A percentile compares a stretch with the other conserved stretches of the same genome.
Conservation (phyloP, 1,284 basidiomycete genomes). For the Chalciporus sp. region DNA sequence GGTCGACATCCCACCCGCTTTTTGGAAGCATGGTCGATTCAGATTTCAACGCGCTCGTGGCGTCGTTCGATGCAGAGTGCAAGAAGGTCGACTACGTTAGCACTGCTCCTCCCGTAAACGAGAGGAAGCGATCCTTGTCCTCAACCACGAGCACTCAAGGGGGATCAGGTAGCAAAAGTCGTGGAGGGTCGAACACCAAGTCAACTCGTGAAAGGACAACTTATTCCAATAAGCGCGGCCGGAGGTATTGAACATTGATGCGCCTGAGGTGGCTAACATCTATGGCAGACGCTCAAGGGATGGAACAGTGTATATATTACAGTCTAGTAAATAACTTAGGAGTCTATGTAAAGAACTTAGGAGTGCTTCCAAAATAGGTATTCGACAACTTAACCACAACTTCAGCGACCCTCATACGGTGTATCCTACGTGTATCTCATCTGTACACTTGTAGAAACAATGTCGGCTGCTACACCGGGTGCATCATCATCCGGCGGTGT, state of each 20-base stretch:
- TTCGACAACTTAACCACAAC: background rate
- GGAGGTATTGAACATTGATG: background rate
- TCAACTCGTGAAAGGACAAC: background rate
- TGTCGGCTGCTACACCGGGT: conserved; percentile 50
- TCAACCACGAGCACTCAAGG: background rate
- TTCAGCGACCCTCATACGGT: background rate
- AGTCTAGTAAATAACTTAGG: no score
- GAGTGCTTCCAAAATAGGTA: background rate
- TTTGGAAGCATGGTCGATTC: conserved; percentile 46
- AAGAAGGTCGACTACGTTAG: conserved; percentile 38
- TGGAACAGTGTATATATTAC: background rate
- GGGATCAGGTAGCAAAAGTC: background rate
- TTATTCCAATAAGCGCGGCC: conserved; percentile 6
- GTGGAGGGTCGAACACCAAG: background rate
- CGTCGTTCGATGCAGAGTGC: conserved; percentile 43
- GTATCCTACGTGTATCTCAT: background rate
- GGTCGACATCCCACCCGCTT: conserved; percentile 41
- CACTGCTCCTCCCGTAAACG: background rate
- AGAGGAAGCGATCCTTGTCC: conserved; percentile 30
- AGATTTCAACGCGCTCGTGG: conserved; percentile 41
- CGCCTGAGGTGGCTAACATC: no score
- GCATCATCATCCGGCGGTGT: conserved; percentile 36
- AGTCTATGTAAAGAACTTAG: background rate
- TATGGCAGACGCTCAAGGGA: background rate
- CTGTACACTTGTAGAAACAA: conserved; percentile 16